A percentile compares a stretch with the other conserved stretches of the same genome.
These are phyloP conservation scores for Coemansia sp. DNA, from an alignment of 192 early-diverging fungal genomes.

Conservation along the genomic window DNA sequence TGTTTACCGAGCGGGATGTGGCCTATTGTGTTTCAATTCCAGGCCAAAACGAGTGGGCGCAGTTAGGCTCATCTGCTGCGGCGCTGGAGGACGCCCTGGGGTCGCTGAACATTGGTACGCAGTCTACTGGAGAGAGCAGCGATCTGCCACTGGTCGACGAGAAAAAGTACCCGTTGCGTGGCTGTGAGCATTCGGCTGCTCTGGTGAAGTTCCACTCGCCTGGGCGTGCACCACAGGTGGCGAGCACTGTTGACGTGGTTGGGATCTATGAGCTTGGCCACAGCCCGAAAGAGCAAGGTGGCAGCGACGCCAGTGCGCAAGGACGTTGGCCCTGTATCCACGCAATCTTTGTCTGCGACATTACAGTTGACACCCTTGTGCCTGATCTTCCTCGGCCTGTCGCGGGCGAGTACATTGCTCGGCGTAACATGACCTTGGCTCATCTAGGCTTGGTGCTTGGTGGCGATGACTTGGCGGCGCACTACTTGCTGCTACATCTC, in stretches of 20 bases:
- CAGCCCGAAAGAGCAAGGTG: slow-evolving; percentile 24
- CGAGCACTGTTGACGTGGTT: slow-evolving; percentile 67
- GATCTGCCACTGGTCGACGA: slow-evolving; percentile 13
- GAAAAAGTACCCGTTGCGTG: slow-evolving; percentile 64
- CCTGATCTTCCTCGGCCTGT: slow-evolving; percentile 9
- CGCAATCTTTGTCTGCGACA: slow-evolving; percentile 32
- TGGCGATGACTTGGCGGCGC: slow-evolving; percentile 67
- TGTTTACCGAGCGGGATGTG: slow-evolving; percentile 65
- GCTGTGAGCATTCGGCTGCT: slow-evolving; percentile 59
- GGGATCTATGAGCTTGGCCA: slow-evolving; percentile 57
- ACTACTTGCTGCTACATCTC: slow-evolving; percentile 69
- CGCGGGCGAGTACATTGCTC: slow-evolving; percentile 15
- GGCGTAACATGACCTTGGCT: slow-evolving; percentile 26
- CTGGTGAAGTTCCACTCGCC: slow-evolving; percentile 68
- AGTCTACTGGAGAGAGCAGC: background rate
- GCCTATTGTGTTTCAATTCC: slow-evolving; percentile 75
- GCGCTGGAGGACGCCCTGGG: slow-evolving; percentile 37
- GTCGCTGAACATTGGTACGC: slow-evolving; percentile 21
- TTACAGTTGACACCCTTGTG: slow-evolving; percentile 14
- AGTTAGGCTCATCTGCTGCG: background rate
- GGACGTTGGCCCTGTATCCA: slow-evolving; percentile 51
- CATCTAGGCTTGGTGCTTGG: slow-evolving; percentile 64
- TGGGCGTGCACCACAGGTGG: slow-evolving; percentile 57
- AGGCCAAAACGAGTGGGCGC: slow-evolving; percentile 65
- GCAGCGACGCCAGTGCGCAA: background rate